Percentiles rank a stretch among this genome's conserved stretches.
phyloP scores from a whole-genome alignment of 495 filamentous ascomycete species.

The Patellaria atrata region DNA sequence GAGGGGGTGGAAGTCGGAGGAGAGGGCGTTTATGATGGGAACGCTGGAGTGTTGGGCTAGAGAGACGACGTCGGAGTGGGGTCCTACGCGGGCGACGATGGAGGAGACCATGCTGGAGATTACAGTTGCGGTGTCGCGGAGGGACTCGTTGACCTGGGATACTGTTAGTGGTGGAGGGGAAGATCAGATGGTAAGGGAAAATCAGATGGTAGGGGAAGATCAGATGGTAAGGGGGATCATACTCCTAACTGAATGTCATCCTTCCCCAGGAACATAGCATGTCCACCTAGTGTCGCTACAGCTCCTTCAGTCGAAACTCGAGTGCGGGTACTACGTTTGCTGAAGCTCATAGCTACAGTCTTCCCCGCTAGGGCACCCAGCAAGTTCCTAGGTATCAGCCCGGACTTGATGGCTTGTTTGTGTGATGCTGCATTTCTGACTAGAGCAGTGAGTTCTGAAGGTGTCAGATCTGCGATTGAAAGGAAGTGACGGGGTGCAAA shows the following conservation, averaged over 20 bases:
- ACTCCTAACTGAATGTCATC: slow-evolving; percentile 94
- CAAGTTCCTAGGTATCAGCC: slow-evolving; percentile 42
- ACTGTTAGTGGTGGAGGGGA: not conserved
- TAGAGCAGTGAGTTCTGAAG: slow-evolving; percentile 62
- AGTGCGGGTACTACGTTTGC: slow-evolving; percentile 83
- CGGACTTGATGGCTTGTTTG: slow-evolving; percentile 66
- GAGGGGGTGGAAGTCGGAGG: slow-evolving; percentile 76
- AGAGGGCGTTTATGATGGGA: slow-evolving; percentile 90
- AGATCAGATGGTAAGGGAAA: not conserved
- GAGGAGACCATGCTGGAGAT: slow-evolving; percentile 85
- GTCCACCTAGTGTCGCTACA: slow-evolving; percentile 66
- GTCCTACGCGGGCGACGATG: slow-evolving; percentile 77
- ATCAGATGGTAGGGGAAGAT: not conserved
- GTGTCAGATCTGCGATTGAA: slow-evolving; percentile 72
- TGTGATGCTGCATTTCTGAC: slow-evolving; percentile 64
- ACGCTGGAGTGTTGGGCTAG: slow-evolving; percentile 70
- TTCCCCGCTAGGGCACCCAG: slow-evolving; percentile 48
- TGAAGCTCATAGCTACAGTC: slow-evolving; percentile 91
- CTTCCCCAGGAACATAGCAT: slow-evolving; percentile 90
- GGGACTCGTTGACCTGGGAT: slow-evolving; percentile 64
- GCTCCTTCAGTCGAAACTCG: slow-evolving; percentile 86
- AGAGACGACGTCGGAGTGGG: slow-evolving; percentile 65
- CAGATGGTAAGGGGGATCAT: slow-evolving; percentile 1
- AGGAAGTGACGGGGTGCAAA: slow-evolving; percentile 52
- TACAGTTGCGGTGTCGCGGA: slow-evolving; percentile 76